These are phyloP conservation scores for Suillus luteus DNA, from an alignment of 768 basidiomycete genomes.

Conservation along the genomic window DNA sequence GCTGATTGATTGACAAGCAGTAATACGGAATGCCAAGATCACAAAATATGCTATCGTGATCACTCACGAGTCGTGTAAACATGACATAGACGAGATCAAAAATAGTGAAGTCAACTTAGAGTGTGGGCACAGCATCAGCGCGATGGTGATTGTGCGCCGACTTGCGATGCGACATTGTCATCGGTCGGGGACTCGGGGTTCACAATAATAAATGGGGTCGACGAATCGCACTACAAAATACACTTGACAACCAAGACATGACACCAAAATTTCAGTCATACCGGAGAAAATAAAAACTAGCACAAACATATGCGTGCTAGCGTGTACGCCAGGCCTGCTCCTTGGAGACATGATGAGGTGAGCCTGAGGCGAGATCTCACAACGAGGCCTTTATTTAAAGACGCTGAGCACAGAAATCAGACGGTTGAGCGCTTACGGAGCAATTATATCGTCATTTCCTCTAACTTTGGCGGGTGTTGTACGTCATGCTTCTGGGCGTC, in stretches of 20 bases:
- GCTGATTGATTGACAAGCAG: neutral
- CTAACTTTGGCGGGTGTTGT: neutral
- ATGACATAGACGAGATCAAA: neutral
- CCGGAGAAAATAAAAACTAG: neutral
- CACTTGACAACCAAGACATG: neutral
- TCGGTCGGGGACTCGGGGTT: neutral
- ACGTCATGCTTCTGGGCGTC: constrained; percentile 2
- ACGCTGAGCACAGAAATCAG: neutral
- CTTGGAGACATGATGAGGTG: neutral
- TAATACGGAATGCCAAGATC: no score
- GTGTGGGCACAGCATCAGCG: neutral
- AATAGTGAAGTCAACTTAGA: neutral
- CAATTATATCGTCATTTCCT: neutral
- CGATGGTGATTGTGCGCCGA: neutral
- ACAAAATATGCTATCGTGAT: neutral
- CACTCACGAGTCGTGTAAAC: neutral
- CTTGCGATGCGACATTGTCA: neutral
- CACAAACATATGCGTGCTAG: neutral
- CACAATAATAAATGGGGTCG: neutral
- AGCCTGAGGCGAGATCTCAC: neutral
- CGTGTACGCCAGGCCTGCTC: neutral
- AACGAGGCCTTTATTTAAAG: constrained; percentile 6
- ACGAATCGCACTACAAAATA: neutral
- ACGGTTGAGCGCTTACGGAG: constrained; percentile 3
- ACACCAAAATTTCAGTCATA: neutral